phyloP scores from a whole-genome alignment of 495 filamentous ascomycete species.

The Penicillium waksmanii region DNA sequence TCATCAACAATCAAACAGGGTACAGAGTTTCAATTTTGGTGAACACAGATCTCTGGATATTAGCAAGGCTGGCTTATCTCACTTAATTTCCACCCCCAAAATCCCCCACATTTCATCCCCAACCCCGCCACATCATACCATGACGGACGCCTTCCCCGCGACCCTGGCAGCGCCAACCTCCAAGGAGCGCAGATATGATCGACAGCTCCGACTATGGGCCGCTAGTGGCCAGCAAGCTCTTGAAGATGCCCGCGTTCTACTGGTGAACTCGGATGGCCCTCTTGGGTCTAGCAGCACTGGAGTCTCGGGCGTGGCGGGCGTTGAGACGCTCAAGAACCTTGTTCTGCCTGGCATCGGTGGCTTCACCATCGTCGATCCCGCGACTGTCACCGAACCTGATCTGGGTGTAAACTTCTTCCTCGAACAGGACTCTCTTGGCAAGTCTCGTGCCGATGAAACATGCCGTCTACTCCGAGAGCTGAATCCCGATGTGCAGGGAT shows the following conservation, averaged over 20 bases:
- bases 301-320: constrained; percentile 78
- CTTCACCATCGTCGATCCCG: constrained; percentile 91
- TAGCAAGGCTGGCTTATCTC: too few species aligned
- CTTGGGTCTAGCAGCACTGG: constrained; percentile 39
- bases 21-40: not conserved
- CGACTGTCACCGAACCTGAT: constrained; percentile 76
- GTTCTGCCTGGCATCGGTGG: constrained; percentile 90
- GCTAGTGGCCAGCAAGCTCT: constrained; percentile 88
- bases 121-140: constrained; percentile 21
- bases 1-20: not conserved
- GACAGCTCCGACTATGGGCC: constrained; percentile 94
- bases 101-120: not conserved
- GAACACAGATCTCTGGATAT: not conserved
- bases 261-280: constrained; percentile 72
- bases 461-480: constrained; percentile 80
- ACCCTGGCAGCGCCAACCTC: constrained; percentile 65
- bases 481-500: constrained; percentile 91
- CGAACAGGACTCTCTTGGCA: constrained; percentile 75
- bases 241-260: constrained; percentile 84
- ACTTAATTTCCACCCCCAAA: not conserved
- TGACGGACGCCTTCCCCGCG: constrained; percentile 45
- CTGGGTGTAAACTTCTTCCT: constrained; percentile 97
- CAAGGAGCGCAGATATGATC: constrained; percentile 93
- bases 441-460: constrained; percentile 76
- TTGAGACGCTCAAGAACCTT: constrained; percentile 96